These are phyloP conservation scores for Hypoxylon fragiforme DNA, from an alignment of 495 filamentous ascomycete genomes.

Conservation along the genomic window DNA sequence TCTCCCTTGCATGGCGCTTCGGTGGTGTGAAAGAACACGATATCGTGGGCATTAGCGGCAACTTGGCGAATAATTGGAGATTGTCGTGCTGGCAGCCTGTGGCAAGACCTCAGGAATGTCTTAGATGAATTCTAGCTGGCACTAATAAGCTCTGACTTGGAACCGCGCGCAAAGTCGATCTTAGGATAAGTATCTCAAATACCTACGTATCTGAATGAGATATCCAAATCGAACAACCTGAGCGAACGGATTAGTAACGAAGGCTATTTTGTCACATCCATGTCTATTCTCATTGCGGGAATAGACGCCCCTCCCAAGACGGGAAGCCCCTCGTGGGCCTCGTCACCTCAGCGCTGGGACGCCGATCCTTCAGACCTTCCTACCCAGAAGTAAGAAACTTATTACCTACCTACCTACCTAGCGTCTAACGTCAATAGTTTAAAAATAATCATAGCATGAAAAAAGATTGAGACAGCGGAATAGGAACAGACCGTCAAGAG, in stretches of 20 bases:
- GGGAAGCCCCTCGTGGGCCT: not conserved
- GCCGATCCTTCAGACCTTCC: not conserved
- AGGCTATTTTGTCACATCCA: no score
- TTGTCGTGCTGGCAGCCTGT: conserved; percentile 24
- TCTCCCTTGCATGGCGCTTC: not conserved
- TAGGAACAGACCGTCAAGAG: not conserved
- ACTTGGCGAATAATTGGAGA: conserved; percentile 20
- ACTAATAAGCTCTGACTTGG: not conserved
- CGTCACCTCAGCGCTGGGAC: not conserved
- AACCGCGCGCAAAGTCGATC: not conserved
- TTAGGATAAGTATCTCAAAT: no score
- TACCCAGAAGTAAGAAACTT: no score
- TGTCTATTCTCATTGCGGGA: no score
- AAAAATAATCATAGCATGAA: not conserved
- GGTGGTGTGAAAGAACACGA: conserved; percentile 29
- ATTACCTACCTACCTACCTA: no score
- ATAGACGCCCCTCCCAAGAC: not conserved
- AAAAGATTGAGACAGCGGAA: not conserved
- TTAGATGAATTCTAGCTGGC: not conserved
- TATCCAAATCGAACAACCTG: not conserved
- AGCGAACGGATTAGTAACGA: no score
- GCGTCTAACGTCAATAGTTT: not conserved
- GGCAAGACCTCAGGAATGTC: not conserved
- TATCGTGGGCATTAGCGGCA: conserved; percentile 21
- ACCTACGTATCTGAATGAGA: no score